A percentile compares a stretch with the other conserved stretches of the same genome.
These are phyloP conservation scores for Aspergillus spinulosporus DNA, from an alignment of 2,329 filamentous ascomycete genomes.

Conservation along the genomic window DNA sequence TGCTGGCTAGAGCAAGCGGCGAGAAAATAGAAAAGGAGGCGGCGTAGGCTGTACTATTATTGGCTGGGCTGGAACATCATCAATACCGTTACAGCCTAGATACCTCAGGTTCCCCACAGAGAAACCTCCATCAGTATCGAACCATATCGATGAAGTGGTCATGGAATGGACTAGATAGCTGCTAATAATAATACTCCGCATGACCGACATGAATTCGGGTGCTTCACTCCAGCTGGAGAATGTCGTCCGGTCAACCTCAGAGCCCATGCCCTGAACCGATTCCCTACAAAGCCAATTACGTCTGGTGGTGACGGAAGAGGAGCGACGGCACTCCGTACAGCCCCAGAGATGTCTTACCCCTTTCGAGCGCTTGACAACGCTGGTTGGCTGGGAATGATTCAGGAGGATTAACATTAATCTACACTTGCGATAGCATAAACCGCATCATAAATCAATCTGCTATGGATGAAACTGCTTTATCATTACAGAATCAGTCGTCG, in stretches of 20 bases:
- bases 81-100: constrained; percentile 14
- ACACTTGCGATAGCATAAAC: neutral
- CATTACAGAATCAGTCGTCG: neutral
- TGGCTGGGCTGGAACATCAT: constrained; percentile 11
- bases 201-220: neutral
- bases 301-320: neutral
- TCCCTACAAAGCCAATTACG: neutral
- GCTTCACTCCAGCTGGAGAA: no score
- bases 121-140: neutral
- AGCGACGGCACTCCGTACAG: constrained; percentile 7
- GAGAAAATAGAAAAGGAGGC: constrained; percentile 14
- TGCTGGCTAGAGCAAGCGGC: constrained; percentile 1
- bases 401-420: constrained; percentile 16
- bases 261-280: neutral
- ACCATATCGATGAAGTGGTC: neutral
- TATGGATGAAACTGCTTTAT: neutral
- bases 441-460: neutral
- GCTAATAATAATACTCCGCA: neutral
- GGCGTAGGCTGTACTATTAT: constrained; percentile 12
- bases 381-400: constrained; percentile 19
- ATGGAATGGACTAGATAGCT: neutral
- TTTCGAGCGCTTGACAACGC: constrained; percentile 15
- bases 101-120: constrained; percentile 7
- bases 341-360: constrained; percentile 20
- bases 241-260: no score